Conservation (phyloP, 805 yeast genomes). For the Myxozyma monticola region DNA sequence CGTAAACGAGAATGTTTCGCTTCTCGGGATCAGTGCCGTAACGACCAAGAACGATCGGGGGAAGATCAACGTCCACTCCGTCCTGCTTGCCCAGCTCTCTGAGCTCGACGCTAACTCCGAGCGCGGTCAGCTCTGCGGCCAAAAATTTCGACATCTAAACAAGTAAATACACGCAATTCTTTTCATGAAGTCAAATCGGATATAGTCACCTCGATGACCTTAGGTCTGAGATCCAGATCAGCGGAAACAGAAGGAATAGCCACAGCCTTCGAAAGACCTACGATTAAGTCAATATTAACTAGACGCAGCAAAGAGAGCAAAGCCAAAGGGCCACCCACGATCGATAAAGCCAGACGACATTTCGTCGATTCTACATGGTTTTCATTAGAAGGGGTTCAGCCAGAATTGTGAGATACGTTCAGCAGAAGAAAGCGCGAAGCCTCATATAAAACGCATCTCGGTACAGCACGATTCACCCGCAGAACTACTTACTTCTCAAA, state of each 20-base stretch:
- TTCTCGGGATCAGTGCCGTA: constrained; percentile 78
- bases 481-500: constrained; percentile 20
- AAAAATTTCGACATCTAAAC: constrained; percentile 80
- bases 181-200: too few relatives aligned
- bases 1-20: constrained; percentile 88
- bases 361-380: constrained; percentile 21
- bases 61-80: constrained; percentile 66
- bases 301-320: not conserved
- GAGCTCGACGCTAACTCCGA: constrained; percentile 79
- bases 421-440: too few relatives aligned
- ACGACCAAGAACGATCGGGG: constrained; percentile 92
- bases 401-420: too few relatives aligned
- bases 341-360: constrained; percentile 19
- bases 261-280: constrained; percentile 74
- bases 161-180: too few relatives aligned
- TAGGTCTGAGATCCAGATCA: constrained; percentile 83
- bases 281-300: not conserved
- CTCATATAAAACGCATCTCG: too few relatives aligned
- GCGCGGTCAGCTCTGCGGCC: constrained; percentile 59
- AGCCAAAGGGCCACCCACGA: constrained; percentile 11
- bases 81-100: constrained; percentile 80
- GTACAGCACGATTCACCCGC: too few relatives aligned
- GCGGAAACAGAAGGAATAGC: constrained; percentile 93
- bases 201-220: constrained; percentile 58
- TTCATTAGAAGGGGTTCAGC: not conserved